Base-by-base conservation (phyloP, 139 green algal species). In the Haematococcus lacustris region DNA sequence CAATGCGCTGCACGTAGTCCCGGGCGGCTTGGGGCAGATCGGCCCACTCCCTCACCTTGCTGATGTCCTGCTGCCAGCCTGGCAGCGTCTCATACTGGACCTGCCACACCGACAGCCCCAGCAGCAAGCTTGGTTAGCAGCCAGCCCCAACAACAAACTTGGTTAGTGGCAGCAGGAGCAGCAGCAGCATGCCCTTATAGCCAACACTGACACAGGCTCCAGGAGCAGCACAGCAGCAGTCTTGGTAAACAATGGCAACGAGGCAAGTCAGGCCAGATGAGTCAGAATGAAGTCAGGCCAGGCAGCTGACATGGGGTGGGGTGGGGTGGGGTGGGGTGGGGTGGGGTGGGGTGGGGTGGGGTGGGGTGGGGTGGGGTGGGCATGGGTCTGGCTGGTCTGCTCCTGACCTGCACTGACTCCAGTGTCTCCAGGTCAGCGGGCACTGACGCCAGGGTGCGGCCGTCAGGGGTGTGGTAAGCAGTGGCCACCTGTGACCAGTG, bases 51-150 rank as follows among this genome's bases (percentile, higher is more conserved):
- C 93, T 79, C 2, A 85, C 78, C 9, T 83, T 78, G 50, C 68
- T 86, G 69, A 97, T 97, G 80, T 97, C 92, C 25, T 32, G 59
- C 78, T 94, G 75, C 96, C 96, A 99, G 33, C 96, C 96, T 5
- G 94, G 91, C 40, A 98, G 47, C 23, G 85, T 91, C 82, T 98
- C 96, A 66, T 98, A 99, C 64, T 85, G 90, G 34, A 97, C 88
- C 83, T 90, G 59, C 57, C 21, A 64, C 23, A 33, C 26, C 4
- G 57, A 30, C 21, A 64, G n/a, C n/a, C n/a, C n/a, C 9, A 28
- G 43, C 43, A 53, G 43, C 43, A 53, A 17, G 43, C 43, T 53
- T 17, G 17, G 43, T 17, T 17, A 9, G 9, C 43, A 53, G 43
- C 9, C 43, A 28, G 9, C 17, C 9, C 17, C 43, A n/a, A n/a